Conservation (phyloP, 768 basidiomycete genomes). For the Kwoniella dendrophila region DNA sequence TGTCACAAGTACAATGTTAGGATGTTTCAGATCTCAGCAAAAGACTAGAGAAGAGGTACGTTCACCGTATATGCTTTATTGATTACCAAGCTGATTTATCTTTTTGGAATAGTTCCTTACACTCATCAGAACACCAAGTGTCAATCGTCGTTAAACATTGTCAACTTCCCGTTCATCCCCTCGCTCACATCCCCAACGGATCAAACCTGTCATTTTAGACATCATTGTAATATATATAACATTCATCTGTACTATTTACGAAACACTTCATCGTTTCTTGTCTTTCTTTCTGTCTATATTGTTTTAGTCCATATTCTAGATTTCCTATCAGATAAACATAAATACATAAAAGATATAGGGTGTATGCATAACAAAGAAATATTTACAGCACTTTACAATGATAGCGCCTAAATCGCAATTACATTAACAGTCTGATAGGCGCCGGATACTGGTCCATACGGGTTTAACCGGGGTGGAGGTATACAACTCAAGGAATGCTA, state of each 20-base stretch:
- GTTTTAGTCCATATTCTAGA: too few relatives aligned
- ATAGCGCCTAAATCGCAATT: background rate
- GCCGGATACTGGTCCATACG: background rate
- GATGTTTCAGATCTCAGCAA: slow-evolving; percentile 96
- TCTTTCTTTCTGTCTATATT: too few relatives aligned
- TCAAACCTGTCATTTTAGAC: background rate
- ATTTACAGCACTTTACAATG: background rate
- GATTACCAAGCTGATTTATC: background rate
- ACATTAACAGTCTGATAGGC: background rate
- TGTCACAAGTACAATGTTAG: slow-evolving; percentile 95
- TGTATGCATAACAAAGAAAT: slow-evolving; percentile 1
- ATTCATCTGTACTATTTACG: slow-evolving; percentile 18
- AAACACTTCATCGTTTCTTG: too few relatives aligned
- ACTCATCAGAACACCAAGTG: slow-evolving; percentile 51
- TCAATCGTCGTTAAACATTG: slow-evolving; percentile 22
- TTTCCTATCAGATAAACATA: background rate
- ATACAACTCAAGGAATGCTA: background rate
- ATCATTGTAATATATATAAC: slow-evolving; percentile 3
- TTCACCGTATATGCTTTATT: background rate
- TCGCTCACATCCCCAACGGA: background rate
- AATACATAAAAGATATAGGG: background rate
- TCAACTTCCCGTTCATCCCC: background rate
- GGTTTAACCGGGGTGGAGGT: slow-evolving; percentile 6
- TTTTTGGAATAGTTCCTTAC: slow-evolving; percentile 48
- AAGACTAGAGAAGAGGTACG: slow-evolving; percentile 87